Conservation (phyloP, 768 basidiomycete genomes). For the Chalciporus chontae region DNA sequence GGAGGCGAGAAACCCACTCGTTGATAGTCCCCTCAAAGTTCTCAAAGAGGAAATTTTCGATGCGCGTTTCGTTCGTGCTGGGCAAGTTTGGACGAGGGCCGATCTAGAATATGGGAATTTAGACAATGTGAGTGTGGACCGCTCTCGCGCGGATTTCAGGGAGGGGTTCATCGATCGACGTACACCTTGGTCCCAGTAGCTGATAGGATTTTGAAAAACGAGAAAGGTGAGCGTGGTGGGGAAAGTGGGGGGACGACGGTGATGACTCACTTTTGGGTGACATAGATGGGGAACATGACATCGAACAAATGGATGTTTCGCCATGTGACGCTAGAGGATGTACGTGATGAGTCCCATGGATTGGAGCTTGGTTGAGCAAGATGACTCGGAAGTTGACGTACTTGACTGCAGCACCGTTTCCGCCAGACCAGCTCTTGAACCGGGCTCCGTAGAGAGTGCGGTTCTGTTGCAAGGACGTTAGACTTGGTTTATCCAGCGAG, state of each 20-base stretch:
- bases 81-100: slow-evolving; percentile 45
- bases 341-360: no score
- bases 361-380: no score
- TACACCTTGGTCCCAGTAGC: slow-evolving; percentile 63
- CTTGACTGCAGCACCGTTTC: slow-evolving; percentile 57
- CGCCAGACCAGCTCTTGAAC: slow-evolving; percentile 67
- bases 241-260: no score
- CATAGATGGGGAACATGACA: slow-evolving; percentile 57
- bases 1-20: slow-evolving; percentile 40
- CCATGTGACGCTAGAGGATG: slow-evolving; percentile 48
- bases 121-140: no score
- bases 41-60: slow-evolving; percentile 53
- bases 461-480: slow-evolving; percentile 31
- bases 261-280: slow-evolving; percentile 62
- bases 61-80: slow-evolving; percentile 48
- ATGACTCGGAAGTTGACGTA: slow-evolving; percentile 27
- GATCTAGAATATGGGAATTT: slow-evolving; percentile 18
- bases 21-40: slow-evolving; percentile 50
- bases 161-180: slow-evolving; percentile 38
- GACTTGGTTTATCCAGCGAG: no score
- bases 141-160: no score
- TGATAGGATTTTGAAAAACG: slow-evolving; percentile 39
- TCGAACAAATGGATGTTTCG: slow-evolving; percentile 49
- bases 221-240: slow-evolving; percentile 33
- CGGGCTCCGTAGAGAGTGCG: slow-evolving; percentile 55